Base-by-base conservation (phyloP, 2,329 filamentous ascomycete genomes). In the Cercospora nicotianae region DNA sequence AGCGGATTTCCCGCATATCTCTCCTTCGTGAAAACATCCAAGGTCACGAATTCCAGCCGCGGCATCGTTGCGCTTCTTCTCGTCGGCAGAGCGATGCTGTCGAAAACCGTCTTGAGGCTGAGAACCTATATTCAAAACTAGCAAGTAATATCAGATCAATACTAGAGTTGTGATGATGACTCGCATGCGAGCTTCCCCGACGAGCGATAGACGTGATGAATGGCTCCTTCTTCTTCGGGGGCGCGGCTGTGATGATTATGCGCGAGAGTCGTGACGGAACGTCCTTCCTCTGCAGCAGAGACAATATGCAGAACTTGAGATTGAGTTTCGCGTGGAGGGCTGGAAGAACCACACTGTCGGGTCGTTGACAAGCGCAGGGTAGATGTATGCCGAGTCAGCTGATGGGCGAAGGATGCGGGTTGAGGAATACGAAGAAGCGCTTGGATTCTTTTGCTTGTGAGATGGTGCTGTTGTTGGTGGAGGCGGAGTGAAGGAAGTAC, bases 1-100 rank as follows among this genome's bases (percentile, higher is more conserved):
- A 88, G 79, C 2, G 84, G 86, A 69, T 88, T 87, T 53, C 86
- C 86, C 36, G 74, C 70, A 73, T 82, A 86, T 53, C 77, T 79
- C n/a, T 77, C 79, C 3, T 76, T 72, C 4, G 83, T 85, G 76
- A 86, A 86, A 64, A 86, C 84, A 69, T 83, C 77, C 33, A 83
- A 70, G 7, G 80, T 83, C 20, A 74, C 72, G 66, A 77, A 78
- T 9, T 51, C 20, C 42, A 76, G 65, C 20, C 45, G 33, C 26
- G 68, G 65, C 67, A 69, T 69, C 18, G 5, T 59, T 26, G 18
- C 45, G 3, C 5, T 51, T 26, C 45, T 51, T n/a, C 10, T 48
- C 18, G 42, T 48, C 9, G 42, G 20, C 13, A 3, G 33, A 39
- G 33, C 33, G 13, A 53, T 30, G 48, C 48, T 55, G 5, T 26